Evolutionary conservation across 73 alveolate species (phyloP), one percentile per base, ranked within the genome.

Genomic region (Stentor roeselii): DNA sequence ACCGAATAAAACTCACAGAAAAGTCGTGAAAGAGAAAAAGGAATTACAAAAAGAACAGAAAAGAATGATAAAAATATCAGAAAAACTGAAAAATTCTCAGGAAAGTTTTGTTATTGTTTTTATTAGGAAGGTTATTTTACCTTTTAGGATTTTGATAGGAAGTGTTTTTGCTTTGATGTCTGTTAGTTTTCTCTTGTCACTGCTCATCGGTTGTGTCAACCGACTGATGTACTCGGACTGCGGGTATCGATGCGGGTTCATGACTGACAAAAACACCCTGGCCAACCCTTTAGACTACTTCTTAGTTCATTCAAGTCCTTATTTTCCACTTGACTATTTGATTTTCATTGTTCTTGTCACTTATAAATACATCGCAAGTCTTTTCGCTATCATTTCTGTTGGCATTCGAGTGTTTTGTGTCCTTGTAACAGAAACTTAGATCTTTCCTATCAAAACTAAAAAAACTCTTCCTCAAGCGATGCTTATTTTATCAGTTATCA

Each of bases 171-270:
- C 88, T 2, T 61, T 76, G 31, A 35, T 82, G 27, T 60, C 91
- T 4, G 34, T 78, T 31, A 59, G 84, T 36, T 61, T 91, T 42
- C 50, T 59, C 30, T 39, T 61, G 34, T 83, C 90, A 14, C 38
- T 75, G 42, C 82, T 78, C 50, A 75, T 78, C 42, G 86, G 84
- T 0, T 76, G 83, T 40, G 36, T 91, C 4, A 88, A 91, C 85
- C 83, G 86, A 42, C 39, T 85, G 27, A 14, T 89, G 76, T 39
- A 85, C 42, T 88, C 94, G 2, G 82, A 84, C 32, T 91, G 96
- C 78, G 96, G 96, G 39, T 91, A 36, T 77, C 34, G 31, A 0
- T 91, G 96, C 38, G 96, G 96, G 36, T 91, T 83, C 50, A 75
- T 91, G 42, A 60, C 91, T 3, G 80, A 82, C 1, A 14, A 58